phyloP scores from a whole-genome alignment of 176 grass and related monocot species.

The Typha latifolia region DNA sequence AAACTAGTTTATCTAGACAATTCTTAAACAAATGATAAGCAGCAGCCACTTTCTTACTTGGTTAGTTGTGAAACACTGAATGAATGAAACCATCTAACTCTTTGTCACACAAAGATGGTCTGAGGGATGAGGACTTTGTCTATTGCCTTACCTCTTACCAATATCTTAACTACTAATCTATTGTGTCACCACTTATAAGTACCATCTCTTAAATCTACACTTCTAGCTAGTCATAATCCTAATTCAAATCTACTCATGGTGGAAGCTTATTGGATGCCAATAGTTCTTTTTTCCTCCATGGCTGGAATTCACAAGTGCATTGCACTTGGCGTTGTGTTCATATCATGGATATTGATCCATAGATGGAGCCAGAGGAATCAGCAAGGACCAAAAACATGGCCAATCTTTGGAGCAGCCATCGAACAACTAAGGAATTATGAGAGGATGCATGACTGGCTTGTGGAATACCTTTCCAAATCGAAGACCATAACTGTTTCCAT shows the following conservation, averaged over 20 bases:
- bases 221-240: conserved; percentile 6
- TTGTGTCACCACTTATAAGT: conserved; percentile 7
- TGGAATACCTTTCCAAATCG: conserved; percentile 42
- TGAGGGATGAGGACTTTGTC: not conserved
- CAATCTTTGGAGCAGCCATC: conserved; percentile 55
- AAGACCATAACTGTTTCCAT: conserved; percentile 64
- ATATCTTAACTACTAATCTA: not conserved
- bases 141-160: conserved; percentile 1
- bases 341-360: conserved; percentile 65
- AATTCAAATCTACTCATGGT: conserved; percentile 38
- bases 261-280: conserved; percentile 27
- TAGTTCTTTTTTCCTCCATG: conserved; percentile 16
- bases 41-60: not conserved
- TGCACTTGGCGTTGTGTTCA: conserved; percentile 28
- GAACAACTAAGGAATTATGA: conserved; percentile 89
- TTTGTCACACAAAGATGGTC: not conserved
- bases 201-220: conserved; percentile 20
- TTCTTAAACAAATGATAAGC: not conserved
- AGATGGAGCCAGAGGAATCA: conserved; percentile 58
- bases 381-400: conserved; percentile 73
- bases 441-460: conserved; percentile 91
- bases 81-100: not conserved
- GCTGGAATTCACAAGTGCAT: conserved; percentile 37
- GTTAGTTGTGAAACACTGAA: not conserved
- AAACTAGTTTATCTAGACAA: not conserved